phyloP scores from a whole-genome alignment of 2,329 filamentous ascomycete genomes.

The Diaporthe sp. region DNA sequence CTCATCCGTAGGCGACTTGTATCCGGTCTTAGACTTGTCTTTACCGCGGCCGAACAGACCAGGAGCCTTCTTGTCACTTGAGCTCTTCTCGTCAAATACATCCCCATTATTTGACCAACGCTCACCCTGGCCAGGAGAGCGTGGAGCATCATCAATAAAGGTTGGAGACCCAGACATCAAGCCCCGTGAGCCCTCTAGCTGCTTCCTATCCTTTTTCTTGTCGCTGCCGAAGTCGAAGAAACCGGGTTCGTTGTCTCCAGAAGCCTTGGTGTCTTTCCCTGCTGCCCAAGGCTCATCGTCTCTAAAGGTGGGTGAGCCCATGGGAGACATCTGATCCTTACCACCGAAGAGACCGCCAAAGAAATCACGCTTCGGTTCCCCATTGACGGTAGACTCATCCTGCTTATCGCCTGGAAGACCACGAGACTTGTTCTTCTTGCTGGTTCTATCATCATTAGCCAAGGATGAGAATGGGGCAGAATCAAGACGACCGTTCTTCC shows the following conservation, averaged over 20 bases:
- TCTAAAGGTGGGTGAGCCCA: neutral
- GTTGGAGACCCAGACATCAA: neutral
- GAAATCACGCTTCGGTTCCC: neutral
- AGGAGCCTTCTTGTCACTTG: neutral
- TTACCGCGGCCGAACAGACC: neutral
- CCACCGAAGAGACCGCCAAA: neutral
- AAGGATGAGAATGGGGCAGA: neutral
- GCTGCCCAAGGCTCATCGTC: slow-evolving; percentile 5
- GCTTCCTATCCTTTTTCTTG: slow-evolving; percentile 12
- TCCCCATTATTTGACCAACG: neutral
- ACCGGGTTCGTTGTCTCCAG: neutral
- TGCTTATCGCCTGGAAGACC: neutral
- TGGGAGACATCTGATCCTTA: slow-evolving; percentile 1
- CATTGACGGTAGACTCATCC: neutral
- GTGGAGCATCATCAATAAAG: neutral
- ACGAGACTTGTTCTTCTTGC: slow-evolving; percentile 18
- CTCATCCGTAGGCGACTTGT: neutral
- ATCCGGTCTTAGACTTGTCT: neutral
- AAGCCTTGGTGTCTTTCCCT: neutral
- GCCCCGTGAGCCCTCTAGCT: neutral
- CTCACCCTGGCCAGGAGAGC: neutral
- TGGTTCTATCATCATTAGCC: neutral
- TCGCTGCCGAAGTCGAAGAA: neutral
- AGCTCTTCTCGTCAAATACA: neutral
- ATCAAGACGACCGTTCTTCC: neutral